phyloP scores from a whole-genome alignment of 2,329 filamentous ascomycete genomes.

The Thyridium curvatum region DNA sequence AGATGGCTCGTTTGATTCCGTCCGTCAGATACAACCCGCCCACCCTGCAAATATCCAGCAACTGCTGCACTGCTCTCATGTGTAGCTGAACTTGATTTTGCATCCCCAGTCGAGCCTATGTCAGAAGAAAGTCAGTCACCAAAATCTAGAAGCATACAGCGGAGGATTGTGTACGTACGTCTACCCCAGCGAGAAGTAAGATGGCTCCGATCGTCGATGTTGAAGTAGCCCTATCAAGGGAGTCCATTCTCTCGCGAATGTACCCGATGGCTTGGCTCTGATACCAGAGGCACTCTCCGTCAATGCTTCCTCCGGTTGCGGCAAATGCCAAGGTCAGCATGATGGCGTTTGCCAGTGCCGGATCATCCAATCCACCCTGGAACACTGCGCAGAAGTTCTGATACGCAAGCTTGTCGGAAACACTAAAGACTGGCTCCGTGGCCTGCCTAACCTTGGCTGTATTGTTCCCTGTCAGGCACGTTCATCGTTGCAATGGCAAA shows the following conservation, averaged over 20 bases:
- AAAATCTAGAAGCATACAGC: background rate
- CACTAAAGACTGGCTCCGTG: slow-evolving; percentile 28
- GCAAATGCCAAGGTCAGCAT: slow-evolving; percentile 32
- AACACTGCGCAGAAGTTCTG: slow-evolving; percentile 29
- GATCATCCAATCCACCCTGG: slow-evolving; percentile 22
- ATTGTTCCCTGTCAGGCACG: background rate
- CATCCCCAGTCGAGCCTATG: slow-evolving; percentile 28
- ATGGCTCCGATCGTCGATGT: slow-evolving; percentile 34
- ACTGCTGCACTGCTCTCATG: slow-evolving; percentile 26
- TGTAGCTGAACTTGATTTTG: slow-evolving; percentile 31
- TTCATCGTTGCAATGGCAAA: too few relatives aligned
- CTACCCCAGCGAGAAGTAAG: slow-evolving; percentile 31
- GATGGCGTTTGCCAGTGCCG: slow-evolving; percentile 28
- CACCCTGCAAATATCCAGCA: slow-evolving; percentile 24
- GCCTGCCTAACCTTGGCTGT: slow-evolving; percentile 16
- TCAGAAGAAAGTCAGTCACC: slow-evolving; percentile 4
- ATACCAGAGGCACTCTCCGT: slow-evolving; percentile 27
- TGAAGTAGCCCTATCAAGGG: slow-evolving; percentile 16
- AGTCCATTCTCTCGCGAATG: slow-evolving; percentile 26
- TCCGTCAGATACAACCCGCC: slow-evolving; percentile 21
- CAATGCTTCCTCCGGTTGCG: slow-evolving; percentile 13
- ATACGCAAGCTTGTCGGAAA: slow-evolving; percentile 26
- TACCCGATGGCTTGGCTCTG: slow-evolving; percentile 21
- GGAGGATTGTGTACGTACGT: slow-evolving; percentile 20
- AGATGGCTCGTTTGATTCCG: slow-evolving; percentile 37